Evolutionary conservation across 73 alveolate genomes (phyloP), one percentile per base, ranked within the genome.

Genomic region (Paramecium bursaria): DNA sequence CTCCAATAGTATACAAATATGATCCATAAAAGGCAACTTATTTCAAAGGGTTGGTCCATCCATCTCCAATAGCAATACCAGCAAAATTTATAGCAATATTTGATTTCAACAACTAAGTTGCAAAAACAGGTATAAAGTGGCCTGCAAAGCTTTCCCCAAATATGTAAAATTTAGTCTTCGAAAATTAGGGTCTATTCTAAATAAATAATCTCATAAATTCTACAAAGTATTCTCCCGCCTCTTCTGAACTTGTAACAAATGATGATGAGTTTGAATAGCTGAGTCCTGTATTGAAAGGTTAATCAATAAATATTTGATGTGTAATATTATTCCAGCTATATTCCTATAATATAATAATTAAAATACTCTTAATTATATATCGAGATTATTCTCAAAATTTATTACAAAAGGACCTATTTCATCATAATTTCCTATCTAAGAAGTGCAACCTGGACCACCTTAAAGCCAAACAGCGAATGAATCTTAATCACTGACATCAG

Each of bases 101-200:
- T 57, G 50, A 46, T 48, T 33, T 74, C 7, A 39, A 74, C 13
- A 74, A 52, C n/a, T 49, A 74, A 47, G 86, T 74, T 25, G 75
- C 86, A 17, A 48, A 31, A 39, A 50, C 86, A 19, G 86, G 86
- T 22, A 48, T 35, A 39, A 46, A 74, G 39, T 74, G 86, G n/a
- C 86, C 86, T 4, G 73, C 86, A 74, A 14, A 74, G 13, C 75
- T 48, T 1, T 39, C 86, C 13, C 86, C 86, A 74, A 52, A 48
- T 9, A 74, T 74, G 48, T 48, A 74, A 51, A 74, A 52, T 48
- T 50, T 50, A 48, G 75, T 74, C 39, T 52, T 26, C 39, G 27
- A 27, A 22, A 48, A 74, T 74, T 74, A 22, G 7, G 86, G 86
- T 9, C 74, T 74, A 1, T 74, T 2, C 26, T 74, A 3, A 27